Evolutionary conservation across 805 yeast species (phyloP).

Genomic region (Diddensiella caesifluorescens): DNA sequence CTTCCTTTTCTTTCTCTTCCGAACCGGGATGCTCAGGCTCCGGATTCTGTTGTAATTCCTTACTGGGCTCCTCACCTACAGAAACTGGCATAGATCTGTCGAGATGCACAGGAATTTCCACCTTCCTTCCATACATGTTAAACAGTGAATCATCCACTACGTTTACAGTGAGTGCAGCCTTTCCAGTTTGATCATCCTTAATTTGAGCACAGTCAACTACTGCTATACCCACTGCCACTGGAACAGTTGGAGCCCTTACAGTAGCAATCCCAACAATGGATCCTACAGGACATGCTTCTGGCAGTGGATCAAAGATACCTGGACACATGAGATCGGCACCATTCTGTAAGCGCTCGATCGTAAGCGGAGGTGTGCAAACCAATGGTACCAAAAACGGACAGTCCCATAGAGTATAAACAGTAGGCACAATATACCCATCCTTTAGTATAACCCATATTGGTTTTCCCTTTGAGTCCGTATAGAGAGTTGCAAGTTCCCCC

Average conservation of each 20-base stretch:
- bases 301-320: constrained; percentile 51
- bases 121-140: constrained; percentile 41
- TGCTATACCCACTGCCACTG: constrained; percentile 69
- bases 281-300: constrained; percentile 44
- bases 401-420: constrained; percentile 64
- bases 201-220: constrained; percentile 25
- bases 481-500: constrained; percentile 55
- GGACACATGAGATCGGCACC: constrained; percentile 62
- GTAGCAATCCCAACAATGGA: constrained; percentile 67
- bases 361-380: constrained; percentile 67
- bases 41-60: neutral
- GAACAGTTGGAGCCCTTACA: constrained; percentile 53
- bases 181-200: constrained; percentile 60
- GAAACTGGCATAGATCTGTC: constrained; percentile 20
- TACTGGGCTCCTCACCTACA: constrained; percentile 20
- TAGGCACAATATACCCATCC: constrained; percentile 56
- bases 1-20: constrained; percentile 16
- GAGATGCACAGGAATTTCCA: constrained; percentile 39
- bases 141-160: constrained; percentile 60
- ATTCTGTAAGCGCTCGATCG: constrained; percentile 58
- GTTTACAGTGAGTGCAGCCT: constrained; percentile 73
- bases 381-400: constrained; percentile 61
- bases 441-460: constrained; percentile 64
- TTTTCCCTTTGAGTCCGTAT: constrained; percentile 53
- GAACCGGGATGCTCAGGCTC: no score